These are phyloP conservation scores for Datura wrightii DNA, from an alignment of 257 asterid genomes.

Conservation along the genomic window DNA sequence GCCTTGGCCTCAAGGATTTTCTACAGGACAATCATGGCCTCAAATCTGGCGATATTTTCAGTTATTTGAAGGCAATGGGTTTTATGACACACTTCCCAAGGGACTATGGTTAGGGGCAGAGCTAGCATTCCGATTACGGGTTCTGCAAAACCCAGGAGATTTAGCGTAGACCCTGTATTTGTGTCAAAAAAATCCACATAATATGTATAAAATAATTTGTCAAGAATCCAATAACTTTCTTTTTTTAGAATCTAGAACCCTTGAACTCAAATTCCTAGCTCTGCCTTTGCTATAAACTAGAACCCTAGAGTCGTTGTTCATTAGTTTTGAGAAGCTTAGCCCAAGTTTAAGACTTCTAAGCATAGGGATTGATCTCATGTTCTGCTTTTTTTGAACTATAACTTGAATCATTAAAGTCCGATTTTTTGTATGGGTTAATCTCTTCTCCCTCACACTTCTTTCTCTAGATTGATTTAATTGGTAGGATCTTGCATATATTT, in stretches of 20 bases:
- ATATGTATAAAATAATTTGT: background rate
- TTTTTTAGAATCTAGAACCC: background rate
- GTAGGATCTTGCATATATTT: background rate
- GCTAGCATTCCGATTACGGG: background rate
- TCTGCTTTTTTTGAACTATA: background rate
- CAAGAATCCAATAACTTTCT: background rate
- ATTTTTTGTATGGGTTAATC: background rate
- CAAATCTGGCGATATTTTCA: background rate
- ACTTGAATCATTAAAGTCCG: background rate
- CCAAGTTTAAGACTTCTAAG: background rate
- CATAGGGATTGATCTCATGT: background rate
- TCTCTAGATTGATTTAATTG: background rate
- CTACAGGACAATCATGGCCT: background rate
- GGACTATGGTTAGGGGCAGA: background rate
- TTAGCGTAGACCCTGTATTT: background rate
- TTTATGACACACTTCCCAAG: conserved; percentile 8
- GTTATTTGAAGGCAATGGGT: background rate
- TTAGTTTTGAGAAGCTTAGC: background rate
- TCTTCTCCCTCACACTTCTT: background rate
- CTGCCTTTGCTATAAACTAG: background rate
- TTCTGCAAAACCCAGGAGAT: background rate
- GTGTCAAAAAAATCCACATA: background rate
- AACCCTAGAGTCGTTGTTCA: background rate
- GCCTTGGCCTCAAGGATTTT: background rate
- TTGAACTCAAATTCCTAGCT: background rate